Base-by-base conservation (phyloP, 345 rosid species). In the Diplotaxis tenuifolia region DNA sequence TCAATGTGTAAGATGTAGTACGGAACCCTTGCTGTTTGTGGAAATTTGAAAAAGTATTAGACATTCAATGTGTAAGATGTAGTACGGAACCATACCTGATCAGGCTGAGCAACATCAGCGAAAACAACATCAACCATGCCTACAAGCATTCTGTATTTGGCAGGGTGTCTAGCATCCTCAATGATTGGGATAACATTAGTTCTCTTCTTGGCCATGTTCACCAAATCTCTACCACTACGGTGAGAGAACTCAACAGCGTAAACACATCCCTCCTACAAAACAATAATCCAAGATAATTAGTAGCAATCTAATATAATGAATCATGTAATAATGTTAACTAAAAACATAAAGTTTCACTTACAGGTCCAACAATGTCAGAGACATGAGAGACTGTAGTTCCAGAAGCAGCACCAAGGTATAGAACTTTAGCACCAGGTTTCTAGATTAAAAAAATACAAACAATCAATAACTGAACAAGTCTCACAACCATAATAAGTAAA, bases 361-460 rank as follows among this genome's bases (percentile, higher is more conserved):
- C 98, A 54, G 97, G 99, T 42, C 99, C 98, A 84, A 92, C 98
- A 66, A 96, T 8, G 34, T 92, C 99, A 19, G 99, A 96, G 0
- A 96, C 99, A 64, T 96, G 99, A 23, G 99, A 96, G 15, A 96
- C 99, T n/a, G 98, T 92, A 9, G 99, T 96, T 16, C 99, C 99
- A 22, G 99, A 96, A 73, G 99, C 99, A 75, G 99, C 99, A 62
- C 98, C 98, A 53, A 96, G 94, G 77, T 96, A 96, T 0, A 96
- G 91, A 74, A 96, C 97, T 67, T 89, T 89, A 38, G 95, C 95
- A 66, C 98, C 99, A 15, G 99, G 99, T 88, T 83, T 90, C 99
- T 95, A 16, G 28, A 55, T 21, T 0, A 11, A 21, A 45, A 45
- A 16, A 34, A 32, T 1, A 28, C 22, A 42, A 28, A 32, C 5